Base-by-base conservation (phyloP, 371 early-diverging fungal genomes). In the Rhizopus microsporus region DNA sequence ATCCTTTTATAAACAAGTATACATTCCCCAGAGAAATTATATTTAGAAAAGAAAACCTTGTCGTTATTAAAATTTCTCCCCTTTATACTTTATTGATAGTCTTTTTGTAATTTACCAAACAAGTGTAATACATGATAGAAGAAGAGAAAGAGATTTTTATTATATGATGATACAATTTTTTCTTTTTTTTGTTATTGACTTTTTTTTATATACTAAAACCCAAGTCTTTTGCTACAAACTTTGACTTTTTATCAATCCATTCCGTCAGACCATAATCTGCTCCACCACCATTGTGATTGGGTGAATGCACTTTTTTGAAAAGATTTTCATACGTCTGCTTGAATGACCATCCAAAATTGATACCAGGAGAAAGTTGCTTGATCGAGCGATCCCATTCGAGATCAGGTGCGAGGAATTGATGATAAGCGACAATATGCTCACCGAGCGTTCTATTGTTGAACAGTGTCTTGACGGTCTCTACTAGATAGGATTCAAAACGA, bases 321-420 rank as follows among this genome's bases (percentile, higher is more conserved):
- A 83, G 49, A 58, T 80, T 80, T 2, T 77, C 60, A n/a, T 67
- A 63, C 23, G 58, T 54, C 34, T 77, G 66, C 6, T 64, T 58
- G 42, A 66, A 76, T 9, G 59, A 65, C 83, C 83, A 83, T 8
- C 71, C 69, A 57, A 58, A 80, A 56, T 74, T 62, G 45, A 71
- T 74, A 67, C 83, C 83, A 30, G 73, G 71, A 6, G 83, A 83
- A n/a, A 64, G 61, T 67, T 83, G 83, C 17, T 39, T 57, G 46
- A 83, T 77, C 40, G 60, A 67, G 49, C 83, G 79, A 47, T 83
- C 83, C 83, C 83, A 83, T 23, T 68, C 56, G 8, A 83, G 60
- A 53, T 83, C 83, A 33, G 73, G 78, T 30, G 63, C 51, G 55
- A 83, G 65, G 48, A 78, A 77, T 29, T 77, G 65, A 34, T 71